Base-by-base conservation (phyloP, 108 stramenopile genomes). In the Cyclotella baltica region DNA sequence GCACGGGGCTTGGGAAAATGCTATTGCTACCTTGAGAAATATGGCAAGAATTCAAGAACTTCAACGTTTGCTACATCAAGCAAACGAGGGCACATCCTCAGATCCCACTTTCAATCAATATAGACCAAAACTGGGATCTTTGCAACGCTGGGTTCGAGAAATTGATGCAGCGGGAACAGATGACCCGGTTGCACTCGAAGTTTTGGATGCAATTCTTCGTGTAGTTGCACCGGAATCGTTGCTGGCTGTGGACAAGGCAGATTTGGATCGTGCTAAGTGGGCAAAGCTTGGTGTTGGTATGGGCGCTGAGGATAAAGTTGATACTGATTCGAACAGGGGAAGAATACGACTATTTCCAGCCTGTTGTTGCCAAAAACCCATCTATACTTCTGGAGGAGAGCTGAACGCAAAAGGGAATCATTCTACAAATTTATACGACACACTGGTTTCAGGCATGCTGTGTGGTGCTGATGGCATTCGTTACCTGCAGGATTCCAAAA, bases 61-160 rank as follows among this genome's bases (percentile, higher is more conserved):
- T 40, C 64, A 36, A 55, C 51, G 37, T 53, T 0, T 0, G 34
- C 16, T 25, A n/a, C 31, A 53, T 8, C 51, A 25, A 1, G 11
- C 16, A 34, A 53, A 38, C n/a, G 31, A 48, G 25, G 22, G 22
- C 2, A 56, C 1, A 1, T n/a, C 11, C 25, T 23, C 23, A n/a
- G 25, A 25, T 56, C 22, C 55, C 25, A 27, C 23, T 47, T 19
- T 8, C 25, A 4, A 37, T 55, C 46, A 35, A 22, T 62, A 52
- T 15, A 62, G 73, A 34, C 78, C 78, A 31, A 80, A 80, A 31
- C 56, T 80, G 11, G 78, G 78, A 40, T 65, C 78, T 0, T 38
- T 80, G 9, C 78, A 80, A 46, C 30, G 78, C 9, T 80, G 78
- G 78, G 78, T 80, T 2, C 43, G 74, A 19, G 55, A 75, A 57